Conservation (phyloP, 2,329 filamentous ascomycete species). For the Xylariaceae sp. region DNA sequence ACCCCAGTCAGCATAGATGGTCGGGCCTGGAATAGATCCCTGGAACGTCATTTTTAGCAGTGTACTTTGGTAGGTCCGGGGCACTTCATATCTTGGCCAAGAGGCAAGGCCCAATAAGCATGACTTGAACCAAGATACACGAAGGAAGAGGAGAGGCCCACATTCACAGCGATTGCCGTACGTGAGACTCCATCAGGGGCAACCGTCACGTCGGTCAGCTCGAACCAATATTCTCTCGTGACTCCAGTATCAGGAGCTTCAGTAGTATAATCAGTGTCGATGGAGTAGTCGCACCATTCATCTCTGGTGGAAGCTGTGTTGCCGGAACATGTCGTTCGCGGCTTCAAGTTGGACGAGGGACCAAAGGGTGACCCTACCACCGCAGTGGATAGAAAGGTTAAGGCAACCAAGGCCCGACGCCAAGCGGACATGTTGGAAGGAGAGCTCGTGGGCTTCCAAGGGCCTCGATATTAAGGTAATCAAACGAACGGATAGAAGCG, state of each 20-base stretch:
- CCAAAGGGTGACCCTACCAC: background rate
- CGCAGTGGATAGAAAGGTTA: background rate
- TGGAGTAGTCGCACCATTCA: slow-evolving; percentile 13
- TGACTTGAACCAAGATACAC: too few relatives aligned
- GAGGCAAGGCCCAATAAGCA: slow-evolving; percentile 5
- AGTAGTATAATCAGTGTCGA: slow-evolving; percentile 9
- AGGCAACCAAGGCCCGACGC: background rate
- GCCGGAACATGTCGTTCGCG: slow-evolving; percentile 17
- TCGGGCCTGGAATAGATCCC: slow-evolving; percentile 23
- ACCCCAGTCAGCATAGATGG: slow-evolving; percentile 45
- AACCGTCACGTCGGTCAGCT: slow-evolving; percentile 27
- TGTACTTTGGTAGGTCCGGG: too few relatives aligned
- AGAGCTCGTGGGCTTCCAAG: too few relatives aligned
- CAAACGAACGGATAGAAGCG: too few relatives aligned
- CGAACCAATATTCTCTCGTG: slow-evolving; percentile 29
- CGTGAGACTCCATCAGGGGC: slow-evolving; percentile 35
- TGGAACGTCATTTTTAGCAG: too few relatives aligned
- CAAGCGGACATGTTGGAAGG: background rate
- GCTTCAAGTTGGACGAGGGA: background rate
- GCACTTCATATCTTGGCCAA: too few relatives aligned
- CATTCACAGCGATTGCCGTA: slow-evolving; percentile 36
- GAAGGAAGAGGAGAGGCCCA: too few relatives aligned
- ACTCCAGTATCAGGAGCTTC: slow-evolving; percentile 13
- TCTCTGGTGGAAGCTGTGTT: slow-evolving; percentile 24
- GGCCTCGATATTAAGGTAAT: background rate